Conservation (phyloP, 164 flowering plant species). For the Vitis labrusca region DNA sequence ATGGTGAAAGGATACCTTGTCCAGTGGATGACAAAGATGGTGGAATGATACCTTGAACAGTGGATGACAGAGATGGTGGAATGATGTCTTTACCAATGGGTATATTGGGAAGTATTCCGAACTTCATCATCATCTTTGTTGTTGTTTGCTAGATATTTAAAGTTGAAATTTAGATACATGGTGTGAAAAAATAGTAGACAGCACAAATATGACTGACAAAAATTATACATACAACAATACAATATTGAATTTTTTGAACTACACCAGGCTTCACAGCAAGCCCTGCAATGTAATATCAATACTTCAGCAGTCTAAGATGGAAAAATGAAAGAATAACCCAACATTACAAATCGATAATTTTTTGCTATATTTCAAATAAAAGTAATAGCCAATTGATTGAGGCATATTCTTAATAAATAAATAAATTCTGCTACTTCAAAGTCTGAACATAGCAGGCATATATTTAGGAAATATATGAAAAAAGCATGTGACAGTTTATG, state of each 20-base stretch:
- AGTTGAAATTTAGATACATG: conserved; percentile 11
- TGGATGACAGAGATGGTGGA: not conserved
- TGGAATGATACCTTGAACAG: conserved; percentile 47
- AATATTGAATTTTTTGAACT: conserved; percentile 55
- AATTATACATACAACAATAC: conserved; percentile 46
- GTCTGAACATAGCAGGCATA: no score
- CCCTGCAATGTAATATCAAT: conserved; percentile 44
- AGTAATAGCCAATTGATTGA: no score
- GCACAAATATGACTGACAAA: not conserved
- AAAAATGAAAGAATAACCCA: no score
- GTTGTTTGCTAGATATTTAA: conserved; percentile 48
- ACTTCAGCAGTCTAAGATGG: not conserved
- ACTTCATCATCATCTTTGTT: conserved; percentile 55
- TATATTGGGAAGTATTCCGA: conserved; percentile 51
- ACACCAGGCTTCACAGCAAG: conserved; percentile 87
- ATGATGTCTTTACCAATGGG: conserved; percentile 14
- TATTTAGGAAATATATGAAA: no score
- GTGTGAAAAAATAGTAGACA: not conserved
- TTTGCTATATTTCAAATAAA: no score
- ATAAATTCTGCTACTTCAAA: no score
- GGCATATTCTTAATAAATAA: no score
- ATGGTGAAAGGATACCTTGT: conserved; percentile 46
- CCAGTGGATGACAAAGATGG: conserved; percentile 18
- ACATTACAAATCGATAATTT: no score
- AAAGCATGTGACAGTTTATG: no score